Conservation (phyloP, 768 basidiomycete genomes). For the Harrya chromipes region DNA sequence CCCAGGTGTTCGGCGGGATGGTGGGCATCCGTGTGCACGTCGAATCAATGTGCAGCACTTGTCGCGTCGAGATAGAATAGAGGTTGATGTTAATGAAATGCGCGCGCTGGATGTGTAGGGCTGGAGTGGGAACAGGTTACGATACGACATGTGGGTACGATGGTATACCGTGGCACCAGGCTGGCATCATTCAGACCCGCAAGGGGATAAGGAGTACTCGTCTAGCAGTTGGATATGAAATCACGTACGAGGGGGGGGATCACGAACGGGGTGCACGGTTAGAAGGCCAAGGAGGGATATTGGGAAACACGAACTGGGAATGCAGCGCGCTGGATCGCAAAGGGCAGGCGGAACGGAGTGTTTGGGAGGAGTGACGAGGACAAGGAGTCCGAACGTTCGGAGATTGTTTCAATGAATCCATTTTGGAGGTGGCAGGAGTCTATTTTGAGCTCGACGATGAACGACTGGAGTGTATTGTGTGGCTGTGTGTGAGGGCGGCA, state of each 20-base stretch:
- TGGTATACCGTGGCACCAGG: too few relatives aligned
- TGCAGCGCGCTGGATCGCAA: background rate
- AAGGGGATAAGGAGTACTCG: background rate
- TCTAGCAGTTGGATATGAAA: conserved; percentile 4
- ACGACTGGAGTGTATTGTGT: conserved; percentile 6
- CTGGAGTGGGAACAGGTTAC: conserved; percentile 17
- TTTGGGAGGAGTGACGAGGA: background rate
- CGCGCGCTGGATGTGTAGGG: conserved; percentile 5
- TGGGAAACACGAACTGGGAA: background rate
- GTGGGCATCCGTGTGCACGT: background rate
- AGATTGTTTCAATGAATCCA: conserved; percentile 8
- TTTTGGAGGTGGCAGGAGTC: background rate
- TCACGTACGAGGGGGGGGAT: conserved; percentile 5
- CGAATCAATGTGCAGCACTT: background rate
- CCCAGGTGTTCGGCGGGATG: background rate
- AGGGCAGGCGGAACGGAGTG: background rate
- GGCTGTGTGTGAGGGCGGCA: background rate
- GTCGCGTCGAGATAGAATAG: background rate
- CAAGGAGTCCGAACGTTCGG: conserved; percentile 3
- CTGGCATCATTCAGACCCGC: too few relatives aligned
- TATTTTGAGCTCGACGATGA: background rate
- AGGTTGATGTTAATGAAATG: conserved; percentile 11
- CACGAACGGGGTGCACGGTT: background rate
- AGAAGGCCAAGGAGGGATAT: too few relatives aligned
- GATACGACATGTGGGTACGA: conserved; percentile 10